phyloP scores from a whole-genome alignment of 2,329 filamentous ascomycete genomes.

The Colletotrichum tanaceti region DNA sequence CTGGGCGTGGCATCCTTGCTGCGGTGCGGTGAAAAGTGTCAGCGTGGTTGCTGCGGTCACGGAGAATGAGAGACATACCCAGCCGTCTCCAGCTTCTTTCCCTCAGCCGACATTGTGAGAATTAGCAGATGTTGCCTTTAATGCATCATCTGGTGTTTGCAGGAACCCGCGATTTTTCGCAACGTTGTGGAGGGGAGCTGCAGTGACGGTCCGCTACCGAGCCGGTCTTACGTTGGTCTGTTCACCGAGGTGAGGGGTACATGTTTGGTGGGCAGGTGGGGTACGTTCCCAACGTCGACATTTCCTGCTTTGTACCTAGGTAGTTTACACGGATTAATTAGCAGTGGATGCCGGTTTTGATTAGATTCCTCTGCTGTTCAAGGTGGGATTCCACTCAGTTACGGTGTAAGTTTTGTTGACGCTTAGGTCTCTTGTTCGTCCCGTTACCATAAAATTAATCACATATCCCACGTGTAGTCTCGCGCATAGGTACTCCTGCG shows the following conservation, averaged over 20 bases:
- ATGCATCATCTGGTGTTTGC: conserved; percentile 35
- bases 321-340: too few relatives aligned
- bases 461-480: background rate
- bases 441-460: too few relatives aligned
- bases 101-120: conserved; percentile 35
- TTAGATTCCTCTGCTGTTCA: background rate
- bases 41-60: background rate
- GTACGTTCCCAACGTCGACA: background rate
- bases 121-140: conserved; percentile 26
- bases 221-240: conserved; percentile 34
- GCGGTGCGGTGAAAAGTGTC: conserved; percentile 7
- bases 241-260: conserved; percentile 40
- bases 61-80: background rate
- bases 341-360: background rate
- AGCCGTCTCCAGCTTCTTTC: conserved; percentile 35
- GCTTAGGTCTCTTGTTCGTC: too few relatives aligned
- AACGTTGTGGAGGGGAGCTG: conserved; percentile 39
- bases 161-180: conserved; percentile 39
- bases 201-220: conserved; percentile 38
- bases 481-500: too few relatives aligned
- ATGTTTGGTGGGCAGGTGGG: background rate
- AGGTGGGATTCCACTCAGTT: background rate
- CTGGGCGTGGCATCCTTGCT: conserved; percentile 68
- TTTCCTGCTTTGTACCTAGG: too few relatives aligned
- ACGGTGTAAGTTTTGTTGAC: background rate